Percentiles rank a stretch among this genome's conserved stretches.
Conservation (phyloP, 345 rosid genomes). For the Garcia nutans region DNA sequence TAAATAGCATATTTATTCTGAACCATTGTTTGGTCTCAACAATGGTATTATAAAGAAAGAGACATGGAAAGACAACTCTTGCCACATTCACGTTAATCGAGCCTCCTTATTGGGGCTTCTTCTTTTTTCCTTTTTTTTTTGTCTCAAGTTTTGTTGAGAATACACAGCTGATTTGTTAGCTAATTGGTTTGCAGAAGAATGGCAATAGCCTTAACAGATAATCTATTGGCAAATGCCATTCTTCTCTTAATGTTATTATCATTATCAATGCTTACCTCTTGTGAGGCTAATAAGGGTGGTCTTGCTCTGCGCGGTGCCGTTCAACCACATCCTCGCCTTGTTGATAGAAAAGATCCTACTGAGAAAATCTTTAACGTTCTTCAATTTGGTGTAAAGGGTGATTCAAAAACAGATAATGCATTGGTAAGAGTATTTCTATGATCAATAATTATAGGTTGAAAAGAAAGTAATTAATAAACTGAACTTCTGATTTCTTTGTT, state of each 20-base stretch:
- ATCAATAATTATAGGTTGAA: no score
- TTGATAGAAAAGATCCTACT: constrained; percentile 11
- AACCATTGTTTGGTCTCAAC: background rate
- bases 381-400: constrained; percentile 35
- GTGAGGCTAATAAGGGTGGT: background rate
- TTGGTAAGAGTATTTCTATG: constrained; percentile 19
- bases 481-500: background rate
- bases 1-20: constrained; percentile 2
- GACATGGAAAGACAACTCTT: constrained; percentile 9
- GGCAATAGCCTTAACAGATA: constrained; percentile 12
- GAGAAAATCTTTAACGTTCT: constrained; percentile 46
- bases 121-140: background rate
- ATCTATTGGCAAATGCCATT: constrained; percentile 13
- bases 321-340: background rate
- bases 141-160: background rate
- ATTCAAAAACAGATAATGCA: constrained; percentile 31
- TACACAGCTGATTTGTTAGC: background rate
- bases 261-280: background rate
- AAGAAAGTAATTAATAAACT: no score
- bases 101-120: constrained; percentile 11
- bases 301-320: background rate
- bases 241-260: constrained; percentile 14
- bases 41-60: constrained; percentile 21
- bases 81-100: background rate
- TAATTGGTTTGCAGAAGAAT: background rate